Conservation (phyloP, 257 asterid genomes). For the Fraxinus pennsylvanica region DNA sequence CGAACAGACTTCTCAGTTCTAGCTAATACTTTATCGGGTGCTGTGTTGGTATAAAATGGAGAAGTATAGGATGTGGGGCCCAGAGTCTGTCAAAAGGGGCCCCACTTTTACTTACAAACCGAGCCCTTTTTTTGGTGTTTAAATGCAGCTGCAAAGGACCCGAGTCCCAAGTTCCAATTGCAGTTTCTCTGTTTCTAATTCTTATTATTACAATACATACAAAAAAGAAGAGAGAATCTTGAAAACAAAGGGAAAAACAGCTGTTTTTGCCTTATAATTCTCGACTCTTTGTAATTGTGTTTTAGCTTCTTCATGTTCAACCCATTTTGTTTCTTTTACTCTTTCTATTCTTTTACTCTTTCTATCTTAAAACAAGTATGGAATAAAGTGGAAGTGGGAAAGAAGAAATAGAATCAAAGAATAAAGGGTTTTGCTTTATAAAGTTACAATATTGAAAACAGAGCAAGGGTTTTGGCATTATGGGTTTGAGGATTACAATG, state of each 20-base stretch:
- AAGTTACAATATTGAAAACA: conserved; percentile 29
- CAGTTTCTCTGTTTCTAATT: conserved; percentile 9
- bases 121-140: conserved; percentile 31
- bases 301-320: conserved; percentile 22
- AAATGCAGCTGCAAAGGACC: conserved; percentile 53
- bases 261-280: conserved; percentile 34
- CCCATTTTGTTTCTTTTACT: conserved; percentile 30
- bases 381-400: conserved; percentile 49
- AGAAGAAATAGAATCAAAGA: conserved; percentile 35
- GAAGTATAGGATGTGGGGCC: conserved; percentile 20
- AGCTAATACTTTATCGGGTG: not conserved
- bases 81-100: conserved; percentile 26
- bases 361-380: conserved; percentile 37
- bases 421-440: conserved; percentile 31
- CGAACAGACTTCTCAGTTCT: too few relatives aligned
- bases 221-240: conserved; percentile 5
- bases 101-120: conserved; percentile 39
- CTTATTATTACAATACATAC: not conserved
- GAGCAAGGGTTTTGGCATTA: conserved; percentile 30
- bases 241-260: conserved; percentile 37
- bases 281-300: conserved; percentile 17
- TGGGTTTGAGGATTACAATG: conserved; percentile 40
- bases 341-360: conserved; percentile 33
- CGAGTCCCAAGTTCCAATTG: conserved; percentile 14
- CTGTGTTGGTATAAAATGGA: not conserved